Conservation (phyloP, 108 stramenopile species). For the Skeletonema grethae region DNA sequence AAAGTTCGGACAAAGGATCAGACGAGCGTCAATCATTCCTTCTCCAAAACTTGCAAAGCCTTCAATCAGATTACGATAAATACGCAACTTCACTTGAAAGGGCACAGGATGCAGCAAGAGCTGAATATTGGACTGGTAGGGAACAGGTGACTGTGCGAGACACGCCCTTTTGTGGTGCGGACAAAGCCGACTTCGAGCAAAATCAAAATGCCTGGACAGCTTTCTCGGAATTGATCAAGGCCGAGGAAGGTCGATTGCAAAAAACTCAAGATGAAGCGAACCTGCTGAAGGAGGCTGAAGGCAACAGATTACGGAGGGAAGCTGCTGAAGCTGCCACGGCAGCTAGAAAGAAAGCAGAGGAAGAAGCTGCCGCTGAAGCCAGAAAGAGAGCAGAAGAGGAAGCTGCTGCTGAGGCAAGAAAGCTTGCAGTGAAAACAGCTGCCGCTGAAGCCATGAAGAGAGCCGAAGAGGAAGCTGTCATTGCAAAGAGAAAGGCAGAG, state of each 20-base stretch:
- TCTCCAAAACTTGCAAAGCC: not conserved
- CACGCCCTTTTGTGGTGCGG: not conserved
- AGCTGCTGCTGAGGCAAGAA: slow-evolving; percentile 1
- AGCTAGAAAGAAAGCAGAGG: not conserved
- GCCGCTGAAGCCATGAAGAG: not conserved
- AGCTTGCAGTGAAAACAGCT: not conserved
- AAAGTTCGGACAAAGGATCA: not conserved
- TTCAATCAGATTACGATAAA: not conserved
- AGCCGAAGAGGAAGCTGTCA: slow-evolving; percentile 20
- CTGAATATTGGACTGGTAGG: not conserved
- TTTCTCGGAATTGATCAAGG: not conserved
- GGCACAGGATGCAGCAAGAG: not conserved
- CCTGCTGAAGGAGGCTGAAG: not conserved
- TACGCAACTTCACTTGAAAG: not conserved
- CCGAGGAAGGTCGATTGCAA: not conserved
- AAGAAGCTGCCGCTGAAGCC: slow-evolving; percentile 10
- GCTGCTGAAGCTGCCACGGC: not conserved
- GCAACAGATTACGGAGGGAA: not conserved
- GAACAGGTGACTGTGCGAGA: not conserved
- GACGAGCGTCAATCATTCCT: not conserved
- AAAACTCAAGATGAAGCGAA: not conserved
- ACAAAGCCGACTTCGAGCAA: not conserved
- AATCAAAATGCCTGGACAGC: not conserved
- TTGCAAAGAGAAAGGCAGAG: not conserved
- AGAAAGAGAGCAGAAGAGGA: not conserved